A percentile compares a stretch with the other conserved stretches of the same genome.
phyloP scores from a whole-genome alignment of 306 rosid genomes.

The Trichosanthes truncata region DNA sequence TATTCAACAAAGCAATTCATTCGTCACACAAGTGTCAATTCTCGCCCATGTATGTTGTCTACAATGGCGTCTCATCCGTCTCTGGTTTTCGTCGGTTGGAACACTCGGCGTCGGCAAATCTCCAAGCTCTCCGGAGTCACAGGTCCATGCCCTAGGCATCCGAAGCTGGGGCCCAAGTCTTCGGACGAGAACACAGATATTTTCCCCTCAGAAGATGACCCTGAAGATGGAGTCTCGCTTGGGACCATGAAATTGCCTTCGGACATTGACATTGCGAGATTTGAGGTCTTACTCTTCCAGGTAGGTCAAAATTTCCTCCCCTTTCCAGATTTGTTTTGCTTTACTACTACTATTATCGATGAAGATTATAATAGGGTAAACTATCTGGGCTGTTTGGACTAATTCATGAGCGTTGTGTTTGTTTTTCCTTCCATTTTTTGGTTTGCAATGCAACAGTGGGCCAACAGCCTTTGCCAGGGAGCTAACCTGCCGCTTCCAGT shows the following conservation, averaged over 20 bases:
- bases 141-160: conserved; percentile 9
- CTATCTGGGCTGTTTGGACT: background rate
- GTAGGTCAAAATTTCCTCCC: conserved; percentile 15
- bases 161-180: conserved; percentile 18
- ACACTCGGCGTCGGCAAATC: background rate
- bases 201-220: conserved; percentile 18
- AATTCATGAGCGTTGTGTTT: background rate
- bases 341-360: background rate
- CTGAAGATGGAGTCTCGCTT: conserved; percentile 63
- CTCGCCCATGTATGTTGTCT: conserved; percentile 18
- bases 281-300: conserved; percentile 67
- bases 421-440: background rate
- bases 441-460: conserved; percentile 64
- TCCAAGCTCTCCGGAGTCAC: conserved; percentile 9
- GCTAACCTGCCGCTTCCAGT: conserved; percentile 76
- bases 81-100: background rate
- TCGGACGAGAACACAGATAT: conserved; percentile 27
- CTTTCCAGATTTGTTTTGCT: background rate
- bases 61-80: conserved; percentile 11
- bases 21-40: conserved; percentile 11
- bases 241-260: conserved; percentile 77
- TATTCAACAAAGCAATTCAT: conserved; percentile 20
- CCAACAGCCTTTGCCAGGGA: conserved; percentile 88
- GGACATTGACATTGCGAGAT: conserved; percentile 47
- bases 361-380: background rate